phyloP scores from a whole-genome alignment of 768 basidiomycete species.

The Russula earlei region DNA sequence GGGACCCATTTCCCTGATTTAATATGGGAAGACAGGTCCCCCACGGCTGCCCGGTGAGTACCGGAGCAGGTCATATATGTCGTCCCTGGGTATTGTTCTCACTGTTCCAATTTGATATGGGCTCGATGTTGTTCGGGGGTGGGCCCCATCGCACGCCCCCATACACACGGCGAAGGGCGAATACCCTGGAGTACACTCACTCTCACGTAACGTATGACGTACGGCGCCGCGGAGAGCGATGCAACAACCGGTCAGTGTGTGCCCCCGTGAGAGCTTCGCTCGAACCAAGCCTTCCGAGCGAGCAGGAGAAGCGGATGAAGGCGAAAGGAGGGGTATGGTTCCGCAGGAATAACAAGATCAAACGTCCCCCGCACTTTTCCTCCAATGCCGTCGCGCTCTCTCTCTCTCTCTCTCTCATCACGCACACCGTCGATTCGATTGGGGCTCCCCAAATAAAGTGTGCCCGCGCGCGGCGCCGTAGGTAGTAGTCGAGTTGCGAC shows the following conservation, averaged over 20 bases:
- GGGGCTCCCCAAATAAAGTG: no score
- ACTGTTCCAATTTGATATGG: constrained; percentile 8
- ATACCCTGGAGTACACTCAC: background rate
- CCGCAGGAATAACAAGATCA: no score
- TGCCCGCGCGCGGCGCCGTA: no score
- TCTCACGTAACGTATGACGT: constrained; percentile 11
- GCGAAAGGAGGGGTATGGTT: no score
- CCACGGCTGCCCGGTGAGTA: background rate
- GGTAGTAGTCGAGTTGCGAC: no score
- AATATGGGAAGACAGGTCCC: background rate
- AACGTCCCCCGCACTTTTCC: no score
- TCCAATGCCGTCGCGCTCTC: no score
- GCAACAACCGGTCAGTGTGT: background rate
- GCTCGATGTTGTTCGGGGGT: background rate
- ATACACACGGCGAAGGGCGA: background rate
- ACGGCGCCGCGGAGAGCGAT: background rate
- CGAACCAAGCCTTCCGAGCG: background rate
- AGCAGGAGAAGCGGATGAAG: no score
- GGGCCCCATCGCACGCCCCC: background rate
- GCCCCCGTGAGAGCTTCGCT: background rate
- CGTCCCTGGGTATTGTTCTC: background rate
- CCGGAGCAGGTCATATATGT: background rate
- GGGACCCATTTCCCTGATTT: constrained; percentile 14
- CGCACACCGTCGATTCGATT: no score
- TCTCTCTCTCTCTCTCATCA: no score